Conservation (phyloP, 148 eudicot genomes). For the Chenopodium formosanum region DNA sequence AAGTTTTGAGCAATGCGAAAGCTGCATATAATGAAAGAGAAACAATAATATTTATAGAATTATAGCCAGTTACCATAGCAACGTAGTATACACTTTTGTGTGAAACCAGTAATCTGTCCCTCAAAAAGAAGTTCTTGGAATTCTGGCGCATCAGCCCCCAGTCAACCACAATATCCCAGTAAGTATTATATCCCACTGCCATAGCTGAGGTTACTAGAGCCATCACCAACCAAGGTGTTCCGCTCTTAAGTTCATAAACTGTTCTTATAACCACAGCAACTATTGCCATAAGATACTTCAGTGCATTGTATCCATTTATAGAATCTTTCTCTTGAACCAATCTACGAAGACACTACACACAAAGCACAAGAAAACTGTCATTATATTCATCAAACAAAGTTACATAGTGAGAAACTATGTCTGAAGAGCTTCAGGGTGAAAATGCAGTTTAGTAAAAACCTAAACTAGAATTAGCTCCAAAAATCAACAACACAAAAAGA, state of each 20-base stretch:
- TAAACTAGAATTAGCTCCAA: not conserved
- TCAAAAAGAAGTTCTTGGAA: slow-evolving; percentile 56
- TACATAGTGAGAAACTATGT: not conserved
- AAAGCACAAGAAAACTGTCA: slow-evolving; percentile 6
- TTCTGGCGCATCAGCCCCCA: slow-evolving; percentile 76
- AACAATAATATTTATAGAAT: not conserved
- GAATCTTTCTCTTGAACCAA: slow-evolving; percentile 56
- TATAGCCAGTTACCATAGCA: slow-evolving; percentile 57
- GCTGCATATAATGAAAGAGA: not conserved
- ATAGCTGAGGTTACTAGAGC: slow-evolving; percentile 56
- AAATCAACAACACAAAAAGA: not conserved
- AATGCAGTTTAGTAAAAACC: not conserved
- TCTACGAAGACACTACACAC: slow-evolving; percentile 70
- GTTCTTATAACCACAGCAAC: slow-evolving; percentile 70
- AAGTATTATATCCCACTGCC: slow-evolving; percentile 56
- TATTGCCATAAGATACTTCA: slow-evolving; percentile 69
- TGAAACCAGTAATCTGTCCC: slow-evolving; percentile 61
- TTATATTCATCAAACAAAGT: not conserved
- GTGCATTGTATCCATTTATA: slow-evolving; percentile 49
- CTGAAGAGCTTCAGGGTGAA: not conserved
- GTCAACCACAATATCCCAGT: slow-evolving; percentile 78
- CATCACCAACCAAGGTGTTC: slow-evolving; percentile 47
- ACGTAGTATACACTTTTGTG: slow-evolving; percentile 62
- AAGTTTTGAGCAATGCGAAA: not conserved
- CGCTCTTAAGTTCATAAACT: slow-evolving; percentile 47